Base-by-base conservation (phyloP, 345 rosid genomes). In the Iberis pinnata region DNA sequence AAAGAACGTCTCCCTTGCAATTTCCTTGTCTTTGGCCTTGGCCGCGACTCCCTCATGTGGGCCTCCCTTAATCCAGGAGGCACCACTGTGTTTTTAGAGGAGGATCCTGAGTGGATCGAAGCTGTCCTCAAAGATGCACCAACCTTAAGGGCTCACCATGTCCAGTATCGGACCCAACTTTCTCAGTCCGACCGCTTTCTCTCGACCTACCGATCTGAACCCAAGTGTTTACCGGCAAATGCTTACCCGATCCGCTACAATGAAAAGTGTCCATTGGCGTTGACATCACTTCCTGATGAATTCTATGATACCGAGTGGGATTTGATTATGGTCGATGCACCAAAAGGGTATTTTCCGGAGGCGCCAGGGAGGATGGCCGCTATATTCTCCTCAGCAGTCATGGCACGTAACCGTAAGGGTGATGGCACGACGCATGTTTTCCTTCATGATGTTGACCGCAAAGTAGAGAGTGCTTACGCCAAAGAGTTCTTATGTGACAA, bases 341-440 rank as follows among this genome's bases (percentile, higher is more conserved):
- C 95, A 4, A 68, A 75, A 6, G 97, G 97, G 2, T 82, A 82
- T 63, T 81, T 76, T 58, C 52, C 80, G 3, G 60, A 42, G 18
- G 89, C 95, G 1, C 97, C 97, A 4, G 78, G 84, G 18, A 76
- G 95, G 71, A 85, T 85, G 95, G 80, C 75, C 0, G 89, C 87
- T 11, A 85, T 85, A 56, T 85, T 85, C 47, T 82, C 95, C n/a
- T 79, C 95, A 11, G 83, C 84, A 43, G 75, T 82, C 7, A 80
- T 85, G 95, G 89, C 89, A 36, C 72, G 88, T 66, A 64, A 61
- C 53, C 71, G 94, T 72, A 83, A 68, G 10, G 81, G 85, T 20
- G 24, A 65, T 1, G 89, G 92, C 17, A 80, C 71, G 61, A 88
- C 95, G 47, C 95, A 82, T 24, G 79, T 88, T 37, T 76, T 74